These are phyloP conservation scores for Poteriospumella lacustris DNA, from an alignment of 108 stramenopile genomes.

Conservation along the genomic window DNA sequence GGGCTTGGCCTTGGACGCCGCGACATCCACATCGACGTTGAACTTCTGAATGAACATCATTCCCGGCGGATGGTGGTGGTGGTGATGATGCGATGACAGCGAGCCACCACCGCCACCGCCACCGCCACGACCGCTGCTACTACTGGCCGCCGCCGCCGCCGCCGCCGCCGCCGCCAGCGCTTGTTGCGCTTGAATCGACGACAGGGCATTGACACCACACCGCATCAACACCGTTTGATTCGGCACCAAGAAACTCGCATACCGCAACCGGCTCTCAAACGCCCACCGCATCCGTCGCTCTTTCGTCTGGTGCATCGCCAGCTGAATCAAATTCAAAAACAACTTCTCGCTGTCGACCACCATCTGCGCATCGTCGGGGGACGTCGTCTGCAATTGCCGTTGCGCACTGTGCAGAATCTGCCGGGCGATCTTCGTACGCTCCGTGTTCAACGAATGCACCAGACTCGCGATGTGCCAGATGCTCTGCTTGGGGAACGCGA, in stretches of 20 bases:
- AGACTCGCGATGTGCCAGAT: constrained; percentile 37
- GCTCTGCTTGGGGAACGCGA: constrained; percentile 23
- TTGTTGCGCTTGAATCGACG: too few relatives aligned
- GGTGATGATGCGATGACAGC: neutral
- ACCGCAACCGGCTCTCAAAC: neutral
- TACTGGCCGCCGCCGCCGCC: too few relatives aligned
- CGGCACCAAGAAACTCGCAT: neutral
- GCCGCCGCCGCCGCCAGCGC: too few relatives aligned
- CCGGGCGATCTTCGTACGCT: constrained; percentile 18
- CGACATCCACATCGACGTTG: constrained; percentile 57
- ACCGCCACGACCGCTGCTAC: too few relatives aligned
- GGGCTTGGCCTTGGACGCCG: constrained; percentile 90
- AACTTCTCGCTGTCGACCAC: neutral
- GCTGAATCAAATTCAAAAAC: neutral
- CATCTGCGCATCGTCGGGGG: neutral
- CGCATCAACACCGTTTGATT: too few relatives aligned
- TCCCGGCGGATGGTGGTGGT: neutral
- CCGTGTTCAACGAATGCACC: neutral
- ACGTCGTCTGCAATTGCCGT: neutral
- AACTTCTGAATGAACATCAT: constrained; percentile 60
- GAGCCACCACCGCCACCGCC: neutral
- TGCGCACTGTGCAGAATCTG: neutral
- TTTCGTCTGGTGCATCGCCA: neutral
- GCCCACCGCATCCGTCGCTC: neutral
- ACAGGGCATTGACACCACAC: too few relatives aligned